Evolutionary conservation across 2,329 filamentous ascomycete species (phyloP).

Genomic region (Rhynchosporium graminicola): DNA sequence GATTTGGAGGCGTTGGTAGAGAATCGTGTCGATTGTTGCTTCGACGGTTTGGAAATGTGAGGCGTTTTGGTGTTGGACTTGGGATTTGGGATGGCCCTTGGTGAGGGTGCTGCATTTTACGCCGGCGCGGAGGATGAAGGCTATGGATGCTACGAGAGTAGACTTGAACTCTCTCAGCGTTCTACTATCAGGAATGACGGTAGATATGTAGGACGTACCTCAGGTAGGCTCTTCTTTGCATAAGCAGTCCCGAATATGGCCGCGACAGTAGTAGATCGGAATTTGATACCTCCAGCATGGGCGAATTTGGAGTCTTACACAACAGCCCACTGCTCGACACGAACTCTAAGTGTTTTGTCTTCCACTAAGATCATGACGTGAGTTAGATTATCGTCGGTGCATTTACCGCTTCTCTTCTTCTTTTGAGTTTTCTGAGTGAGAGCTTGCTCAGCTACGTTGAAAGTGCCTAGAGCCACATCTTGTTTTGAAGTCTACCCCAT

Average conservation of each 20-base stretch:
- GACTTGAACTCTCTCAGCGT: too few relatives aligned
- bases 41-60: conserved; percentile 28
- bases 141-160: conserved; percentile 23
- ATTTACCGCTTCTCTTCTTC: conserved; percentile 1
- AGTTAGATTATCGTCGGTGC: conserved; percentile 1
- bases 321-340: conserved; percentile 36
- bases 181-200: too few relatives aligned
- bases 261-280: conserved; percentile 31
- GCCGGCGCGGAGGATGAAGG: conserved; percentile 34
- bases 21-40: conserved; percentile 35
- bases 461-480: conserved; percentile 5
- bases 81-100: neutral
- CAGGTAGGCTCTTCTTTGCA: conserved; percentile 31
- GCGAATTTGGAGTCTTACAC: conserved; percentile 34
- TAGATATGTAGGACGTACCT: conserved; percentile 18
- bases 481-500: neutral
- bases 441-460: conserved; percentile 21
- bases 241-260: conserved; percentile 34
- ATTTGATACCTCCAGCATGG: conserved; percentile 31
- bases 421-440: conserved; percentile 18
- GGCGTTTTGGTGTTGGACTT: neutral
- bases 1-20: conserved; percentile 32
- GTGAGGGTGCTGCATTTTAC: conserved; percentile 21
- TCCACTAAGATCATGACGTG: conserved; percentile 28
- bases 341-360: conserved; percentile 14